Percentiles rank a stretch among this genome's conserved stretches.
Conservation (phyloP, 2,329 filamentous ascomycete species). For the Rutstroemia sydowiana region DNA sequence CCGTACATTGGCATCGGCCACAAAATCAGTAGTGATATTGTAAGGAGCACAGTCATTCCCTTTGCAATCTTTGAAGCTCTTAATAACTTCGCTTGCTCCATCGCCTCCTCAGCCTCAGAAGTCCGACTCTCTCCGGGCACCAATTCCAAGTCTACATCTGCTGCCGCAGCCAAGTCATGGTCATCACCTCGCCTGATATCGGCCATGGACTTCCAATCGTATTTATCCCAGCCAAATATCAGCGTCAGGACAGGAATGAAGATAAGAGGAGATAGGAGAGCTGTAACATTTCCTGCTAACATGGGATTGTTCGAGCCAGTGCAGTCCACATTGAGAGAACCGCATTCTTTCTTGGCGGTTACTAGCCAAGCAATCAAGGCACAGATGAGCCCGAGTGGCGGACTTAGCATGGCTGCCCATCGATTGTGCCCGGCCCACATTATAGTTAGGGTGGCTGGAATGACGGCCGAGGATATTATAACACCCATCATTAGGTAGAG, state of each 20-base stretch:
- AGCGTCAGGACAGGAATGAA: slow-evolving; percentile 72
- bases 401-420: slow-evolving; percentile 62
- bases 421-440: slow-evolving; percentile 76
- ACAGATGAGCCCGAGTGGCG: slow-evolving; percentile 60
- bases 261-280: slow-evolving; percentile 67
- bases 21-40: slow-evolving; percentile 65
- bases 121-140: slow-evolving; percentile 42
- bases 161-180: slow-evolving; percentile 57
- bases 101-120: slow-evolving; percentile 34
- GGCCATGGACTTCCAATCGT: slow-evolving; percentile 82
- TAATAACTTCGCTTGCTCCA: slow-evolving; percentile 41
- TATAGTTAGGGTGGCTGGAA: slow-evolving; percentile 74
- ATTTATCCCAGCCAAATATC: slow-evolving; percentile 56
- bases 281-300: slow-evolving; percentile 79
- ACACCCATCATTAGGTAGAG: slow-evolving; percentile 87
- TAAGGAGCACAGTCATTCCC: slow-evolving; percentile 51
- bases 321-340: slow-evolving; percentile 60
- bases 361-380: slow-evolving; percentile 73
- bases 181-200: slow-evolving; percentile 74
- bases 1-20: slow-evolving; percentile 95
- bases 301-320: slow-evolving; percentile 84
- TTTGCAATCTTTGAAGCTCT: slow-evolving; percentile 45
- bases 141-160: slow-evolving; percentile 58
- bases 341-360: slow-evolving; percentile 63
- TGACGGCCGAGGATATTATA: slow-evolving; percentile 77